Percentiles rank a stretch among this genome's conserved stretches.
Evolutionary conservation across 2,329 filamentous ascomycete genomes (phyloP).

Genomic region (Sporothrix globosa): DNA sequence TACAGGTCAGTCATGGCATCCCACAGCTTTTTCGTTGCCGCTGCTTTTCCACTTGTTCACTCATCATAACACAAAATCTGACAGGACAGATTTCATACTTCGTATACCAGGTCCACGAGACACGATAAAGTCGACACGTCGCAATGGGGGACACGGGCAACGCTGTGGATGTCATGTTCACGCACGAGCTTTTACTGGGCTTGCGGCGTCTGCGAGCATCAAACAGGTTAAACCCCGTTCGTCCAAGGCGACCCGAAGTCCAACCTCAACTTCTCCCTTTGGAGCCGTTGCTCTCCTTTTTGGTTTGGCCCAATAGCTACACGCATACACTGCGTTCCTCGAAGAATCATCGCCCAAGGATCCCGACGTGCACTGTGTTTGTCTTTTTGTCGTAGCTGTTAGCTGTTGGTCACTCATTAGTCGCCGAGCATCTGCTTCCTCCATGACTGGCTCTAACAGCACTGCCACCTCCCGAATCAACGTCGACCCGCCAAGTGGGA

Average conservation of each 20-base stretch:
- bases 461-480: slow-evolving; percentile 24
- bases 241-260: slow-evolving; percentile 4
- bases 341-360: slow-evolving; percentile 7
- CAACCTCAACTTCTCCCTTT: slow-evolving; percentile 2
- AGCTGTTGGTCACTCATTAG: neutral
- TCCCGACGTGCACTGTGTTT: too few relatives aligned
- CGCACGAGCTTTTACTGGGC: slow-evolving; percentile 12
- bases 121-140: slow-evolving; percentile 12
- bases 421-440: neutral
- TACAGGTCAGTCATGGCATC: slow-evolving; percentile 20
- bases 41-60: neutral
- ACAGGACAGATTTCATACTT: neutral
- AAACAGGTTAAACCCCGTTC: slow-evolving; percentile 11
- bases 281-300: neutral
- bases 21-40: neutral
- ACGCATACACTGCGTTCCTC: neutral
- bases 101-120: neutral
- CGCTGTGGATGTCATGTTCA: slow-evolving; percentile 10
- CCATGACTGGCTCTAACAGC: slow-evolving; percentile 17
- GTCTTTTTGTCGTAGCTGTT: neutral
- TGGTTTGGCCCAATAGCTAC: slow-evolving; percentile 3
- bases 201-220: slow-evolving; percentile 17
- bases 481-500: slow-evolving; percentile 17
- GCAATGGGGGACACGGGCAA: neutral
- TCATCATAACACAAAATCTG: neutral